A percentile compares a stretch with the other conserved stretches of the same genome.
phyloP scores from a whole-genome alignment of 805 yeast genomes.

The Lachancea lanzarotensis region DNA sequence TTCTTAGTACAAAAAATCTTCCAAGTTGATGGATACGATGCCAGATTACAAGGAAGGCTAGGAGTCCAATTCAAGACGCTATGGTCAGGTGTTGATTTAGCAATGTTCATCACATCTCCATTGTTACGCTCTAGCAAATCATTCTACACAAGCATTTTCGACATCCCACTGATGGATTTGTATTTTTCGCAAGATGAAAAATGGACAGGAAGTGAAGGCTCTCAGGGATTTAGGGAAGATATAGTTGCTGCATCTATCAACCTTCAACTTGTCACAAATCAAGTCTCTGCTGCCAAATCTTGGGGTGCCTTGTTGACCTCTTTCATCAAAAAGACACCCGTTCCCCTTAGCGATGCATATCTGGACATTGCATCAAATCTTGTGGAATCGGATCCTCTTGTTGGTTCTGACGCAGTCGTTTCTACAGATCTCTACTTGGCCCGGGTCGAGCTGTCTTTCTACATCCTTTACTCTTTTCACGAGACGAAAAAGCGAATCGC shows the following conservation, averaged over 20 bases:
- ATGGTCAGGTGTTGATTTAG: conserved; percentile 43
- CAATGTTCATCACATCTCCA: conserved; percentile 47
- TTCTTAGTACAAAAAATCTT: conserved; percentile 33
- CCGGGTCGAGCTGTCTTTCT: conserved; percentile 64
- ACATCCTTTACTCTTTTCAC: conserved; percentile 28
- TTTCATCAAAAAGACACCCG: conserved; percentile 41
- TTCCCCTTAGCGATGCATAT: conserved; percentile 31
- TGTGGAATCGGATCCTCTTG: conserved; percentile 44
- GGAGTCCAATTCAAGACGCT: conserved; percentile 40
- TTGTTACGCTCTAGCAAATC: conserved; percentile 41
- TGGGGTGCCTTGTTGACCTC: conserved; percentile 75
- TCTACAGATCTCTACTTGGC: conserved; percentile 50
- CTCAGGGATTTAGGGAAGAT: conserved; percentile 38
- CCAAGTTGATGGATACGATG: conserved; percentile 41
- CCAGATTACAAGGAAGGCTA: conserved; percentile 41
- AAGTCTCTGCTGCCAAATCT: conserved; percentile 61
- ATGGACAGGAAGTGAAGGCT: conserved; percentile 36
- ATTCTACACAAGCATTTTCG: conserved; percentile 51
- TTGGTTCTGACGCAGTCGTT: conserved; percentile 44
- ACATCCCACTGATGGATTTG: conserved; percentile 55
- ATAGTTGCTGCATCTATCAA: conserved; percentile 56
- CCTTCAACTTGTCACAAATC: conserved; percentile 58
- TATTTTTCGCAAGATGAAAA: conserved; percentile 40
- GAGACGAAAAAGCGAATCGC: conserved; percentile 17
- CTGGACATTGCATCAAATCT: conserved; percentile 41